Evolutionary conservation across 208 protist species (phyloP).

Genomic region (Acanthamoeba culbertsoni): DNA sequence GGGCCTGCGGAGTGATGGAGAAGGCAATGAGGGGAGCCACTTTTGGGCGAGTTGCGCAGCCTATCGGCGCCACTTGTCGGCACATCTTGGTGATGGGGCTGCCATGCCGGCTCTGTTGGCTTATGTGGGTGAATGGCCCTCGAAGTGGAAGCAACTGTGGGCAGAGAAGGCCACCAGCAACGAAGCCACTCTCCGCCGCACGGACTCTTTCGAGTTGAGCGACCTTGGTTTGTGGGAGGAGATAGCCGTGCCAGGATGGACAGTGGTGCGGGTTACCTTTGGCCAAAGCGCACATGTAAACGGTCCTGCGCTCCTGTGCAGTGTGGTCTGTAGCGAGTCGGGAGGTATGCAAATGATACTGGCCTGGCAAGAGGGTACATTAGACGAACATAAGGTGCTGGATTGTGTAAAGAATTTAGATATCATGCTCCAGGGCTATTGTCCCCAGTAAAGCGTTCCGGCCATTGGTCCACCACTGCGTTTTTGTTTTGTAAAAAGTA

Average conservation of each 20-base stretch:
- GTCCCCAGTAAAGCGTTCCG: too few relatives aligned
- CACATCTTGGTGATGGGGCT: background rate
- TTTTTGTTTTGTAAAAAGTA: too few relatives aligned
- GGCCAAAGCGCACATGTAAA: slow-evolving; percentile 1
- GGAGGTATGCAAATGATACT: background rate
- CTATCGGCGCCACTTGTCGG: background rate
- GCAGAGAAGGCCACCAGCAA: background rate
- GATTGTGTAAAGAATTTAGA: too few relatives aligned
- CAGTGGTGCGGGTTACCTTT: background rate
- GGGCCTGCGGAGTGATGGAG: background rate
- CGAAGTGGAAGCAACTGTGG: background rate
- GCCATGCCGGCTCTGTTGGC: background rate
- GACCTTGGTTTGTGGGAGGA: background rate
- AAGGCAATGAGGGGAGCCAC: background rate
- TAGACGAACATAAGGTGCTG: too few relatives aligned
- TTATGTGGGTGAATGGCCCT: background rate
- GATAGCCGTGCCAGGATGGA: background rate
- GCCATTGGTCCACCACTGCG: too few relatives aligned
- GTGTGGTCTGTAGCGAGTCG: background rate
- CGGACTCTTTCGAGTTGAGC: background rate
- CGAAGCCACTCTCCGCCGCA: background rate
- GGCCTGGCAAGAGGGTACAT: background rate
- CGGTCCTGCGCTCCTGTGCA: background rate
- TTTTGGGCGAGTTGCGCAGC: background rate
- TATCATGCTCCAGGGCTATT: too few relatives aligned